These are phyloP conservation scores for Linum lewisii DNA, from an alignment of 345 rosid genomes.

Conservation along the genomic window DNA sequence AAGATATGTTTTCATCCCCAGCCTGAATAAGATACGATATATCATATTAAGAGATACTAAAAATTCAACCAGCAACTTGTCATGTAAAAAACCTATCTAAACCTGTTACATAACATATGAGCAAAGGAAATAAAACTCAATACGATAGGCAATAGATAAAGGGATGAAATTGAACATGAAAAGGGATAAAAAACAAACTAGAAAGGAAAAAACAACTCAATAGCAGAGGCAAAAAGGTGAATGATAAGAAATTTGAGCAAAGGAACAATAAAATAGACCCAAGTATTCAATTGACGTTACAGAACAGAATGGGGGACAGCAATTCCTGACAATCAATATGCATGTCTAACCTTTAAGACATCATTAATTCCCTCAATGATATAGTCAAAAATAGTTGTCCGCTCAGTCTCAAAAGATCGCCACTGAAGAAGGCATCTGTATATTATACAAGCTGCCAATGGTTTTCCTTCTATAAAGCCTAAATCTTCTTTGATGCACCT, in stretches of 20 bases:
- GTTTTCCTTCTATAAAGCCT: conserved; percentile 75
- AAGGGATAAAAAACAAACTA: background rate
- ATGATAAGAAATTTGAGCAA: background rate
- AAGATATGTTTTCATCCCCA: conserved; percentile 51
- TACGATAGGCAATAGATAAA: too few species aligned
- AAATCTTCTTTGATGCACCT: conserved; percentile 75
- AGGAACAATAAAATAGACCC: background rate
- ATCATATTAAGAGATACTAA: background rate
- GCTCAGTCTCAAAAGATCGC: conserved; percentile 92
- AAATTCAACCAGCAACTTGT: background rate
- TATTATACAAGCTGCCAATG: conserved; percentile 80
- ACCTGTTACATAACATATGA: background rate
- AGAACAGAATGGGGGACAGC: background rate
- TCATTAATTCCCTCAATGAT: conserved; percentile 85
- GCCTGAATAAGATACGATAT: conserved; percentile 41
- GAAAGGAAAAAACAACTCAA: background rate
- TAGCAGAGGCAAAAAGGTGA: background rate
- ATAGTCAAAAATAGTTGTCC: conserved; percentile 76
- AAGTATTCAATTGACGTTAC: background rate
- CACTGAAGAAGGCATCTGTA: conserved; percentile 87
- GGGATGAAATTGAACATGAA: too few species aligned
- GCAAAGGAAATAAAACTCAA: too few species aligned
- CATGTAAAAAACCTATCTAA: background rate
- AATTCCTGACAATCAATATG: too few species aligned
- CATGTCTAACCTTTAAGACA: conserved; percentile 54